A percentile compares a stretch with the other conserved stretches of the same genome.
phyloP scores from a whole-genome alignment of 2,329 filamentous ascomycete species.

The Nemania sp. region DNA sequence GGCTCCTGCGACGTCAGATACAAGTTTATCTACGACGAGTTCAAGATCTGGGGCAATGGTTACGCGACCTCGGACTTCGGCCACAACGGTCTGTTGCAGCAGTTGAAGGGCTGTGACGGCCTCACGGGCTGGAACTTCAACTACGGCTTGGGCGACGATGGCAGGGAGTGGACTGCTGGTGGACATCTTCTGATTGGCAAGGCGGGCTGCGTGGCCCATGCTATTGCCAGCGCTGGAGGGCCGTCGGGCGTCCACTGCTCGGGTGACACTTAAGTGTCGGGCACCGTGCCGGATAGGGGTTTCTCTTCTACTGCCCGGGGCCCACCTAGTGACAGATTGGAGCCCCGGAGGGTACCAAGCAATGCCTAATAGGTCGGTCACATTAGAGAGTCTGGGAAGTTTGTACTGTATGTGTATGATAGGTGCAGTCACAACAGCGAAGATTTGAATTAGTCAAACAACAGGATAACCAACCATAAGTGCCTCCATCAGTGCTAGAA shows the following conservation, averaged over 20 bases:
- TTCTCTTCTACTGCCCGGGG: too few relatives aligned
- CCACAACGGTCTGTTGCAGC: slow-evolving; percentile 16
- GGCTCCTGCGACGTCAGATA: slow-evolving; percentile 6
- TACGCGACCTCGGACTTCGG: slow-evolving; percentile 12
- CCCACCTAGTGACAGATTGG: too few relatives aligned
- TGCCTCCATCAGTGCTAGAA: too few relatives aligned
- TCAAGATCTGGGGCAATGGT: slow-evolving; percentile 15
- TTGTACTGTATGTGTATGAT: too few relatives aligned
- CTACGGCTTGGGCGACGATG: slow-evolving; percentile 18
- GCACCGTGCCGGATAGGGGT: too few relatives aligned
- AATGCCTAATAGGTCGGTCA: too few relatives aligned
- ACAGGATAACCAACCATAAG: too few relatives aligned
- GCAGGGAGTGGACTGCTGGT: slow-evolving; percentile 21
- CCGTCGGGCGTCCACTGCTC: slow-evolving; percentile 8
- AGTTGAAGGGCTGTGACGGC: slow-evolving; percentile 17
- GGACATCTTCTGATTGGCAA: slow-evolving; percentile 20
- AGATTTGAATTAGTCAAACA: too few relatives aligned
- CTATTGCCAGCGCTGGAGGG: slow-evolving; percentile 14
- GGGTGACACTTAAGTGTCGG: too few relatives aligned
- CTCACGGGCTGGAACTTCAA: slow-evolving; percentile 19
- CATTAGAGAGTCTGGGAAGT: too few relatives aligned
- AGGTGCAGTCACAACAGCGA: too few relatives aligned
- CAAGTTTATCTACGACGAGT: slow-evolving; percentile 12
- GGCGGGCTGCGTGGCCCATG: slow-evolving; percentile 15
- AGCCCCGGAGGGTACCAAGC: too few relatives aligned